Percentiles rank a stretch among this genome's conserved stretches.
phyloP scores from a whole-genome alignment of 2,329 filamentous ascomycete genomes.

The Talaromyces sp. region DNA sequence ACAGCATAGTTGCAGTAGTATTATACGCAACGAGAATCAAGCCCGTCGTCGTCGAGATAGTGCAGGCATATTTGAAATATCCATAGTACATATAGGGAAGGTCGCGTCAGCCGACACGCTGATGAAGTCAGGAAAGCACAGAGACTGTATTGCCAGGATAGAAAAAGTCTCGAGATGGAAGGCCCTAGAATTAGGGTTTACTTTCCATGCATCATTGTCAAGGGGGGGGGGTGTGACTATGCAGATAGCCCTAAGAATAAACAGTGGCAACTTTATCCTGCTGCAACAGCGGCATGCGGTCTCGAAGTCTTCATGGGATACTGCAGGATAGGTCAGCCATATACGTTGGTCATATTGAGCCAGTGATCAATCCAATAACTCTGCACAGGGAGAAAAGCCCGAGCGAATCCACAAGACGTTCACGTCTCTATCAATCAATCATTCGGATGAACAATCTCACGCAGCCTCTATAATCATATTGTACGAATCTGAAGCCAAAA shows the following conservation, averaged over 20 bases:
- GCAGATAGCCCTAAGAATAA: slow-evolving; percentile 37
- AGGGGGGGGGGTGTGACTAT: slow-evolving; percentile 41
- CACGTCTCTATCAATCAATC: neutral
- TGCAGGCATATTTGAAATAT: neutral
- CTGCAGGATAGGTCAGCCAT: neutral
- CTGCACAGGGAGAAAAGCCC: neutral
- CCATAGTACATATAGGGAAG: slow-evolving; percentile 5
- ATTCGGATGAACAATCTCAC: neutral
- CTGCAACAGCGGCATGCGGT: slow-evolving; percentile 27
- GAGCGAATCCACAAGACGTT: neutral
- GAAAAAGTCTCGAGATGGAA: slow-evolving; percentile 29
- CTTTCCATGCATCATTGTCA: slow-evolving; percentile 38
- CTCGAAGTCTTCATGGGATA: slow-evolving; percentile 16
- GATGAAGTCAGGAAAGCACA: slow-evolving; percentile 6
- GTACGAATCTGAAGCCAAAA: neutral
- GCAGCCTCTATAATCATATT: neutral
- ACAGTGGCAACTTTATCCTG: slow-evolving; percentile 34
- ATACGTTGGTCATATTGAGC: neutral
- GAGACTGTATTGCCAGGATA: neutral
- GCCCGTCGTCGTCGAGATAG: neutral
- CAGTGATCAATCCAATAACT: neutral
- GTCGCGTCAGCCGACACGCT: slow-evolving; percentile 3
- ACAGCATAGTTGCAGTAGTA: neutral
- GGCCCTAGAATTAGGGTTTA: slow-evolving; percentile 26
- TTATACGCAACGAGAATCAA: neutral